phyloP scores from a whole-genome alignment of 148 eudicot species.

The Chenopodium formosanum region DNA sequence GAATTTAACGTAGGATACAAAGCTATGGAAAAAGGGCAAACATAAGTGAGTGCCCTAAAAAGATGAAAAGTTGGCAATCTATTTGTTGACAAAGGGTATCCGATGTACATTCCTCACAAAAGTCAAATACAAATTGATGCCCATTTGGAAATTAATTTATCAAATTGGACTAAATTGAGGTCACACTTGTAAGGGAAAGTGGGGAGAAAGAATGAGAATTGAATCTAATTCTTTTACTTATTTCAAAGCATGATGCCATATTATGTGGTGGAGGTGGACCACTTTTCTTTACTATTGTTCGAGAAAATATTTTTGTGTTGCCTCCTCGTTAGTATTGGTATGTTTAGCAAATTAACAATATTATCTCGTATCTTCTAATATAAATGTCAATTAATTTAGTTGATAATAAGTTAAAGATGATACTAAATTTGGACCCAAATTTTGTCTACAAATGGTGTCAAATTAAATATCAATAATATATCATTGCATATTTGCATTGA shows the following conservation, averaged over 20 bases:
- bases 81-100: neutral
- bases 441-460: too few relatives aligned
- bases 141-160: neutral
- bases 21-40: neutral
- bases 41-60: neutral
- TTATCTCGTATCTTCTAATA: too few relatives aligned
- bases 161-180: neutral
- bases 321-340: too few relatives aligned
- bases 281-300: neutral
- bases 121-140: slow-evolving; percentile 12
- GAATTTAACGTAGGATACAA: too few relatives aligned
- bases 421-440: too few relatives aligned
- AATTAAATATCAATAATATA: too few relatives aligned
- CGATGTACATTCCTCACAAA: neutral
- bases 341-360: too few relatives aligned
- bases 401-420: too few relatives aligned
- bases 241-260: neutral
- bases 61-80: slow-evolving; percentile 1
- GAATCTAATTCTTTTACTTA: slow-evolving; percentile 10
- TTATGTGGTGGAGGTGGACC: neutral
- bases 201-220: slow-evolving; percentile 10
- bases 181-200: neutral
- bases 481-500: too few relatives aligned
- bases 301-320: neutral
- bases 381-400: too few relatives aligned